Evolutionary conservation across 169 alveolate genomes (phyloP), one percentile per base, ranked within the genome.

Genomic region (Plasmodium reichenowi): DNA sequence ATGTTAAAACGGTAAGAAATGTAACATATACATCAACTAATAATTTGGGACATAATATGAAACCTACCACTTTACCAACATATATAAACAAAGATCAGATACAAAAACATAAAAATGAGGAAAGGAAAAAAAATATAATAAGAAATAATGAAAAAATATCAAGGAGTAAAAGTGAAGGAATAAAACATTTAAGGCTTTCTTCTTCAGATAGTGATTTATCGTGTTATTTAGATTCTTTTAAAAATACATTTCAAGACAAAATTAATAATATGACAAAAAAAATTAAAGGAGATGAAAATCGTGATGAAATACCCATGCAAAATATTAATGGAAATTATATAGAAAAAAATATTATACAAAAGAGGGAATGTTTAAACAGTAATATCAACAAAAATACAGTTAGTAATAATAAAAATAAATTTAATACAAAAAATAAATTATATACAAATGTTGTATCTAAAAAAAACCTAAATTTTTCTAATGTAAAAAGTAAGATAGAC

Each of bases 401-500:
- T 17, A 15, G 68, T 59, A 17, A 17, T 17, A 3, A 12, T 59
- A 17, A 59, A 6, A 38, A 32, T 48, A 48, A 59, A 20, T 43
- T 10, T 43, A 63, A 29, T 43, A 74, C 32, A 72, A 45, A 64
- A 20, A n/a, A 67, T 1, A 67, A 13, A 67, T 22, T 50, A 13
- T 29, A 9, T 43, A 32, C 56, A 80, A 43, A 43, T 24, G 59
- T 54, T 54, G 54, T 20, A 13, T 29, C 62, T 1, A 48, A 80
- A 59, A 68, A 26, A 29, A 58, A 56, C 15, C 20, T 80, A 3
- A 48, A 80, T 17, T 10, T 68, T 26, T 68, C 73, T n/a, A 67
- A 66, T 54, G 73, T 80, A n/a, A 80, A 80, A 45, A 80, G 90
- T 47, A 80, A 68, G 73, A 68, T 80, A 52, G 68, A 80, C 83